Conservation (phyloP, 106 monocot genomes). For the Dioscorea dumetorum region DNA sequence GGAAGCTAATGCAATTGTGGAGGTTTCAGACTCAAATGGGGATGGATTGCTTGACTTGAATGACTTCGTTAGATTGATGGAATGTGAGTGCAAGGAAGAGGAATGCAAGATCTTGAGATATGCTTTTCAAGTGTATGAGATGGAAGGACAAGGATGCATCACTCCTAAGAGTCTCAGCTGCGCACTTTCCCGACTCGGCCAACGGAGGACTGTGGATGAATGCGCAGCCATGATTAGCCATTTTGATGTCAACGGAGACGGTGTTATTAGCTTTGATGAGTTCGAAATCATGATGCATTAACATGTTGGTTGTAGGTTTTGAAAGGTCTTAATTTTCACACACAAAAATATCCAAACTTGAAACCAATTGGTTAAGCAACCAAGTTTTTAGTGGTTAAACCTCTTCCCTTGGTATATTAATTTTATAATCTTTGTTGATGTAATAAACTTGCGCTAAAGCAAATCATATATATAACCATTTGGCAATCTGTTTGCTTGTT, state of each 20-base stretch:
- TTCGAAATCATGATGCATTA: conserved; percentile 2
- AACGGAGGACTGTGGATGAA: not conserved
- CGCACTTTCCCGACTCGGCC: conserved; percentile 11
- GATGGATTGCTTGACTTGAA: conserved; percentile 3
- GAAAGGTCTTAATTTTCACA: too few species aligned
- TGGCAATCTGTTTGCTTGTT: too few species aligned
- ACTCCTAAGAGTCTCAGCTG: conserved; percentile 20
- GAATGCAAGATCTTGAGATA: conserved; percentile 7
- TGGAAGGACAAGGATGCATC: conserved; percentile 29
- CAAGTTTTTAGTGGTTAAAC: too few species aligned
- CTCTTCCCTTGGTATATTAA: too few species aligned
- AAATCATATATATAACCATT: too few species aligned
- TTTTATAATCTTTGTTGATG: too few species aligned
- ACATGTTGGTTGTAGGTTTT: too few species aligned
- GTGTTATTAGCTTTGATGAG: conserved; percentile 18
- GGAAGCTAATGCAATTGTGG: not conserved
- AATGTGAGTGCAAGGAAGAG: conserved; percentile 2
- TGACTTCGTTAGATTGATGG: not conserved
- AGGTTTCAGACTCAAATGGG: not conserved
- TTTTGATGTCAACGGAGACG: conserved; percentile 4
- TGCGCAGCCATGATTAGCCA: conserved; percentile 10
- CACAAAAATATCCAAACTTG: too few species aligned
- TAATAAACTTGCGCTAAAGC: too few species aligned
- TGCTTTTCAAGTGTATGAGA: conserved; percentile 26
- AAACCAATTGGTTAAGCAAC: too few species aligned